Evolutionary conservation across 441 rosid species (phyloP), one percentile per base, ranked within the genome.

Genomic region (Gossypium armourianum): DNA sequence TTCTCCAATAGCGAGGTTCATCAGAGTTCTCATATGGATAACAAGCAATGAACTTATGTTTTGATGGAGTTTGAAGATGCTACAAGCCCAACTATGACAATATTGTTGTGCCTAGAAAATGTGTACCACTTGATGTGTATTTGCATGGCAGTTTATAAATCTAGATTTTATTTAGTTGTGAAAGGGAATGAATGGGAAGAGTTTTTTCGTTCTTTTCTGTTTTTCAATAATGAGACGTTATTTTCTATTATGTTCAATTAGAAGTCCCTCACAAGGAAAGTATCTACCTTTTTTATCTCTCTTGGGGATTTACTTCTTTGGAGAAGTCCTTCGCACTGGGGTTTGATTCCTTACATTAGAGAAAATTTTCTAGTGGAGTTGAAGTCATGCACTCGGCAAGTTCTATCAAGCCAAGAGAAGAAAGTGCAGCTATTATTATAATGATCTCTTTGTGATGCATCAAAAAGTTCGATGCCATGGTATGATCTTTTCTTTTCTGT

Each of bases 41-140:
- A 15, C 26, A n/a, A 4, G 16, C 16, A 67, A 67, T 50, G 45
- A 26, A 0, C 7, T 50, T 45, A 65, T 64, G 55, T 45, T 64
- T 50, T 67, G 59, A 50, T 60, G 59, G 28, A 17, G 74, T 43
- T 28, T 49, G 60, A 50, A 28, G 65, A 59, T 61, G 67, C 56
- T 21, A 10, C n/a, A 9, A 45, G 15, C 32, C 49, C 32, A 17
- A 62, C 17, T 17, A 61, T 28, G n/a, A 20, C 52, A 53, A 52
- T 29, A 28, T 13, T 4, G 23, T 3, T 2, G 47, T 50, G 60
- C 13, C 16, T 17, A 9, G 4, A 17, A 28, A 50, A 28, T 32
- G 52, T 47, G 59, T 32, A 2, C 40, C 15, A 19, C 23, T 17
- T 29, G 74, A 40, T 50, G 40, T 23, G 43, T 10, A 8, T 19